phyloP scores from a whole-genome alignment of 257 asterid genomes.

The Craterostigma plantagineum region DNA sequence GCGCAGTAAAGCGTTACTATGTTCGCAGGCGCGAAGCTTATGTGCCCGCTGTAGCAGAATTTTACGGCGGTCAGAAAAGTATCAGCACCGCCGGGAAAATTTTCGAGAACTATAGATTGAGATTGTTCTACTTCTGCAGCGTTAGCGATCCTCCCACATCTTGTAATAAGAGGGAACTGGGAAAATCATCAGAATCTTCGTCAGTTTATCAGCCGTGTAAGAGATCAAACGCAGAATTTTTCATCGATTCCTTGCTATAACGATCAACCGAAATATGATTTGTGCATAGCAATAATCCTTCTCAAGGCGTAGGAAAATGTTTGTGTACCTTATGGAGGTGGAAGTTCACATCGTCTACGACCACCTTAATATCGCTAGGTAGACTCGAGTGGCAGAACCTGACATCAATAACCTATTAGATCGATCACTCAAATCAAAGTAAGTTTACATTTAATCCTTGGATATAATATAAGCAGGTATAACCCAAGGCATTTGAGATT shows the following conservation, averaged over 20 bases:
- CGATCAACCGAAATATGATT: conserved; percentile 4
- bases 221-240: too few species aligned
- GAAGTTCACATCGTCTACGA: conserved; percentile 47
- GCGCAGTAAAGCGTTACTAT: conserved; percentile 61
- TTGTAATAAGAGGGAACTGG: conserved; percentile 89
- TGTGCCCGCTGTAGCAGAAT: conserved; percentile 60
- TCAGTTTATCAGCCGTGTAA: too few species aligned
- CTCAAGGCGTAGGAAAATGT: too few species aligned
- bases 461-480: neutral
- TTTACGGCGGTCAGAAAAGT: conserved; percentile 35
- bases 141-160: conserved; percentile 60
- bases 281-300: too few species aligned
- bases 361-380: conserved; percentile 62
- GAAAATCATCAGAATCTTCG: conserved; percentile 1
- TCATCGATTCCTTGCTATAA: too few species aligned
- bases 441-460: neutral
- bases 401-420: conserved; percentile 8
- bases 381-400: conserved; percentile 70
- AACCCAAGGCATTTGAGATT: neutral
- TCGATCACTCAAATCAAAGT: conserved; percentile 4
- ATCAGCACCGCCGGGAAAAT: conserved; percentile 70
- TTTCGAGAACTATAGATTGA: conserved; percentile 24
- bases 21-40: conserved; percentile 59
- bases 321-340: conserved; percentile 93
- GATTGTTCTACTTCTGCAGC: conserved; percentile 26